A percentile compares a stretch with the other conserved stretches of the same genome.
Conservation (phyloP, 2,329 filamentous ascomycete genomes). For the Mollisiaceae sp. region DNA sequence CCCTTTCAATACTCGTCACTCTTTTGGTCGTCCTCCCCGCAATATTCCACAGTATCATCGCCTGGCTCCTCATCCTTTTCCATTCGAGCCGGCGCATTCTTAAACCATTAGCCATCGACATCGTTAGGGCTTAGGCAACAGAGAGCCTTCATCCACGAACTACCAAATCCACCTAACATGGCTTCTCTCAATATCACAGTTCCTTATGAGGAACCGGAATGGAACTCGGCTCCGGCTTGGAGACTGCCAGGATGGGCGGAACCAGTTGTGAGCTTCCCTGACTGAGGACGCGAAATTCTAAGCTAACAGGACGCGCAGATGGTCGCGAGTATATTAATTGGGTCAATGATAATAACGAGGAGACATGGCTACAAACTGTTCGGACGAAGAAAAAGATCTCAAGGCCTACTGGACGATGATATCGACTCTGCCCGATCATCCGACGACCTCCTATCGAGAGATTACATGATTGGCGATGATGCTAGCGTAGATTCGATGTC, state of each 20-base stretch:
- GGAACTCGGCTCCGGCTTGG: constrained; percentile 42
- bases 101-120: neutral
- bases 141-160: neutral
- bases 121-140: neutral
- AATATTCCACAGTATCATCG: neutral
- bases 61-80: neutral
- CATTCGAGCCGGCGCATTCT: neutral
- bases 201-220: constrained; percentile 39
- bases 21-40: neutral
- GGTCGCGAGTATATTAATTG: constrained; percentile 42
- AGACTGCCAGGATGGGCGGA: constrained; percentile 43
- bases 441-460: constrained; percentile 38
- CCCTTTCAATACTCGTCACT: constrained; percentile 1
- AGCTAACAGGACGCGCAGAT: constrained; percentile 36
- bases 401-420: constrained; percentile 37
- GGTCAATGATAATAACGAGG: constrained; percentile 41
- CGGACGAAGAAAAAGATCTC: constrained; percentile 20
- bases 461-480: constrained; percentile 36
- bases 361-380: constrained; percentile 38
- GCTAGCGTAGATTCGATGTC: constrained; percentile 33
- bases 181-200: constrained; percentile 31
- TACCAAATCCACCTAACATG: neutral
- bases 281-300: neutral
- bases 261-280: constrained; percentile 36
- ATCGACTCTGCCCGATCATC: constrained; percentile 39